phyloP scores from a whole-genome alignment of 2,329 filamentous ascomycete species.

The Botryotinia globosa region DNA sequence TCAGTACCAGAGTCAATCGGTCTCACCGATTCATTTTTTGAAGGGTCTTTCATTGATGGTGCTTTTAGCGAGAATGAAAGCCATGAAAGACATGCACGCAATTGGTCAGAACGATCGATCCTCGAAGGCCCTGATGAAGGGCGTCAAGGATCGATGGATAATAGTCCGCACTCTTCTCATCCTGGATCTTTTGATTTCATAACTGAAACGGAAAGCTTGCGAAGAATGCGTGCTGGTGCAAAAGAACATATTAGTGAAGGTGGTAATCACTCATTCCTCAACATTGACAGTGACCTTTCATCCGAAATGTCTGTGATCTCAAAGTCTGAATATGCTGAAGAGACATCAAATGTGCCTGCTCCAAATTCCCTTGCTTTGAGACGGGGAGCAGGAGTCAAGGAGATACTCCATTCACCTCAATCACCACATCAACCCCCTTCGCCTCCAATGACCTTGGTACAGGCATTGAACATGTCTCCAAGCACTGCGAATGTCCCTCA shows the following conservation, averaged over 20 bases:
- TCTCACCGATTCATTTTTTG: constrained; percentile 73
- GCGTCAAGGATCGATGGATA: constrained; percentile 26
- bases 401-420: constrained; percentile 32
- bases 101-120: constrained; percentile 57
- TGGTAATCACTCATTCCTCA: constrained; percentile 39
- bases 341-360: constrained; percentile 35
- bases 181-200: constrained; percentile 53
- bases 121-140: constrained; percentile 49
- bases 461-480: constrained; percentile 47
- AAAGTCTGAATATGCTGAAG: constrained; percentile 35
- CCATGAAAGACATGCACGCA: constrained; percentile 41
- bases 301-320: constrained; percentile 56
- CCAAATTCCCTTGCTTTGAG: constrained; percentile 39
- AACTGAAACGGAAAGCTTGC: constrained; percentile 51
- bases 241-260: constrained; percentile 29
- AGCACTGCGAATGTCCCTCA: constrained; percentile 41
- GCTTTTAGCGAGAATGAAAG: constrained; percentile 53
- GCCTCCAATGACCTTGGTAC: constrained; percentile 48
- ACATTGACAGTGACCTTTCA: constrained; percentile 50
- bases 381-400: constrained; percentile 32
- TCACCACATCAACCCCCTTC: constrained; percentile 41
- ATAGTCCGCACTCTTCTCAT: constrained; percentile 38
- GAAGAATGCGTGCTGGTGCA: constrained; percentile 26
- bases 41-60: constrained; percentile 72
- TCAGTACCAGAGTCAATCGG: constrained; percentile 53